Base-by-base conservation (phyloP, 1,139 yeast genomes). In the Magnusiomyces tetraspermus region DNA sequence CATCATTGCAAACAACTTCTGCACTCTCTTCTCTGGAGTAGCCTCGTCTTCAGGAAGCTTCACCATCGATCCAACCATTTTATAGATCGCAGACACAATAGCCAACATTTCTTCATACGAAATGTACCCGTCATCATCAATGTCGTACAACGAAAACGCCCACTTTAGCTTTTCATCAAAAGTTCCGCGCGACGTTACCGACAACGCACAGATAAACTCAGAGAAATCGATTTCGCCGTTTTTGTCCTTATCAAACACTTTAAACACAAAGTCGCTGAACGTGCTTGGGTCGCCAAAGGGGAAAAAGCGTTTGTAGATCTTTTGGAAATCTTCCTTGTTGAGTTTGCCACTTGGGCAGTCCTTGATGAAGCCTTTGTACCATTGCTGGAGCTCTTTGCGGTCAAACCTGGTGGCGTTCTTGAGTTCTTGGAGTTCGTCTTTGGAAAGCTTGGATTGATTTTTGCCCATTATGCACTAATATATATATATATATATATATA, bases 271-370 rank as follows among this genome's bases (percentile, higher is more conserved):
- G 57, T 82, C 88, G 55, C 96, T 87, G 71, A 89, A 94, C 55
- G 89, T 92, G 13, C 85, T 79, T 0, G 98, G 96, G 63, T 92
- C 96, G 1, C 99, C 99, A 73, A 94, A 94, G 22, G 99, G 99
- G 73, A 94, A 94, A 68, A 90, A 94, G 66, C 92, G 97, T 67
- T 87, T 88, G 71, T 89, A 94, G 22, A 92, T 90, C 67, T 86
- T 87, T 59, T 86, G 82, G 67, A 94, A 89, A 65, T 92, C 97
- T 52, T 85, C 87, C 63, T 85, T 85, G 10, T 89, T 80, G 46
- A 94, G 74, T 65, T 85, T 92, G 0, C 98, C 98, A 46, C 81
- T 76, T 0, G 97, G 97, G 67, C 97, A 90, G 65, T 94, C 98
- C 63, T 96, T 77, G 49, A 85, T 74, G 63, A 92, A 92, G 2